Evolutionary conservation across 148 eudicot genomes (phyloP), one percentile per base, ranked within the genome.

Genomic region (Simmondsia chinensis): DNA sequence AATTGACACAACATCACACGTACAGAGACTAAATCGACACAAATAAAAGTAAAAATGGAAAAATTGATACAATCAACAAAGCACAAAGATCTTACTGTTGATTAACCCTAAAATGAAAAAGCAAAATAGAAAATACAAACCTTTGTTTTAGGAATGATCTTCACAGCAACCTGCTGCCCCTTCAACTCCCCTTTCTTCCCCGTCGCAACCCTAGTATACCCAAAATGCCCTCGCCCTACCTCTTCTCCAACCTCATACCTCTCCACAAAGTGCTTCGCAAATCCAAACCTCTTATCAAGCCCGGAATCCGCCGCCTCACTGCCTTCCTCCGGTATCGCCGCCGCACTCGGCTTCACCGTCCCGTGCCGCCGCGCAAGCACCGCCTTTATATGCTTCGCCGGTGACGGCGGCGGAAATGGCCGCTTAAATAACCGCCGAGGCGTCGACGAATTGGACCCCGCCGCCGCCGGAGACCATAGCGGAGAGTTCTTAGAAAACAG

Each of bases 181-280:
- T 73, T 82, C 20, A 70, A 58, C 20, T 79, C 83, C 5, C 97
- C 95, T 45, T 85, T 91, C 73, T 74, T 82, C 37, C 60, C 66
- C 62, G 65, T 71, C 9, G 88, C 97, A 28, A 54, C 63, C 21
- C 94, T 68, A 28, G 97, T 91, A 56, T 85, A 82, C 56, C 95
- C 97, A 72, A 91, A 91, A 76, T 91, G 95, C 56, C 97, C 97
- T 63, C 94, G 73, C 32, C 97, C 95, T 12, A 91, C 87, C 66
- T 91, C 97, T 16, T 79, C 95, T 27, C 97, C 97, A 0, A 91
- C 34, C 67, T 84, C 95, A 60, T 85, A 91, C 71, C 70, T 79
- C 46, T 50, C 80, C 34, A 48, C 59, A 22, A 91, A 72, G 39
- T 77, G 58, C 77, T 77, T 82, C 26, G 72, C 68, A 39, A 76